Conservation (phyloP, 2,329 filamentous ascomycete genomes). For the Fusarium sororula region DNA sequence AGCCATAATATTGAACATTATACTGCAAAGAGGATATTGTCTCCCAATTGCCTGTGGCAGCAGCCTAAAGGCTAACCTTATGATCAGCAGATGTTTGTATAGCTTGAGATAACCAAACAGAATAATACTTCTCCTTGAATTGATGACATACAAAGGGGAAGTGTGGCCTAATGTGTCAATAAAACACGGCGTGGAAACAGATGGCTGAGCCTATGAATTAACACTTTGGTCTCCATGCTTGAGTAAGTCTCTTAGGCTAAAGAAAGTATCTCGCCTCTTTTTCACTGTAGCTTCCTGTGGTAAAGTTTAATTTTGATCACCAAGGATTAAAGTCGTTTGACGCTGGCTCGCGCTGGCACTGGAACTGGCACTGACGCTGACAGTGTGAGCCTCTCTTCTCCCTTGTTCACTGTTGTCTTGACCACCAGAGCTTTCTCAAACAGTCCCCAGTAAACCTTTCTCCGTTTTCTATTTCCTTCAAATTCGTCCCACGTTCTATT, state of each 20-base stretch:
- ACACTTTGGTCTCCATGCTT: not conserved
- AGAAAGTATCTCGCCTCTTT: not conserved
- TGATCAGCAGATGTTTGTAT: accelerated
- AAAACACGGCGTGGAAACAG: accelerated
- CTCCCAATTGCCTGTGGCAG: not conserved
- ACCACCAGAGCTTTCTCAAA: not conserved
- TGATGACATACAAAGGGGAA: accelerated
- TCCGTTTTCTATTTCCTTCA: not conserved
- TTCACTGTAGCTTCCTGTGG: accelerated
- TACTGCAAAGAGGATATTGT: too few species aligned
- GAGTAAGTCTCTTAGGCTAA: not conserved
- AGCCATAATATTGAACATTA: accelerated
- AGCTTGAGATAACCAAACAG: too few species aligned
- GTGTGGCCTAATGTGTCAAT: accelerated
- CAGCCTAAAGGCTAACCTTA: not conserved
- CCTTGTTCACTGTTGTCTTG: not conserved
- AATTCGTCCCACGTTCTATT: accelerated
- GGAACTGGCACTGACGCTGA: not conserved
- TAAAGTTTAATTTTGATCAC: accelerated
- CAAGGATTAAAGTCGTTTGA: accelerated
- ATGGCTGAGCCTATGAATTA: accelerated
- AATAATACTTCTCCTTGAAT: accelerated
- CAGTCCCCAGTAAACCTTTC: accelerated
- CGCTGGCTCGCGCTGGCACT: not conserved
- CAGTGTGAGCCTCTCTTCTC: not conserved